These are phyloP conservation scores for Neophaeococcomyces aloes DNA, from an alignment of 2,329 filamentous ascomycete genomes.

Conservation along the genomic window DNA sequence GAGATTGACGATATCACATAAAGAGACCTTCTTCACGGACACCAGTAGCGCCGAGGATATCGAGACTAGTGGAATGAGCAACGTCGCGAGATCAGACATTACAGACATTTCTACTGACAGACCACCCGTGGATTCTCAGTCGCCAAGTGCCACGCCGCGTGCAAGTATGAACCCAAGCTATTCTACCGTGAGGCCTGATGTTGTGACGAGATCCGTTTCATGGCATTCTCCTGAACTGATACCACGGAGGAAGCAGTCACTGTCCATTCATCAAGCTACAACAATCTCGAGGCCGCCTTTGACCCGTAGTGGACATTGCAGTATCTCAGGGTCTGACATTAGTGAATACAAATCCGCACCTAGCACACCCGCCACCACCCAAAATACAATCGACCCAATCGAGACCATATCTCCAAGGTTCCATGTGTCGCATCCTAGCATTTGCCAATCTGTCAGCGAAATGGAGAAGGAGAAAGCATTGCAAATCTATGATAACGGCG, in stretches of 20 bases:
- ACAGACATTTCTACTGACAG: no score
- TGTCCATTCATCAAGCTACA: not conserved
- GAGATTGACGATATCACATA: constrained; percentile 15
- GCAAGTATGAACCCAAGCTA: not conserved
- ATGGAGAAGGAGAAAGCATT: constrained; percentile 53
- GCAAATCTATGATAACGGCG: constrained; percentile 73
- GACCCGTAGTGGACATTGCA: not conserved
- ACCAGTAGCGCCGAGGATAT: constrained; percentile 29
- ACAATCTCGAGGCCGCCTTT: not conserved
- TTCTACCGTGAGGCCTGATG: constrained; percentile 2
- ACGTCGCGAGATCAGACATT: not conserved
- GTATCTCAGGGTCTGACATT: constrained; percentile 24
- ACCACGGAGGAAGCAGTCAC: not conserved
- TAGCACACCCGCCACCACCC: constrained; percentile 31
- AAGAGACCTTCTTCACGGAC: constrained; percentile 26
- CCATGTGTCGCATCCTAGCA: constrained; percentile 9
- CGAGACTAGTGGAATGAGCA: not conserved
- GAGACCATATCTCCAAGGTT: not conserved
- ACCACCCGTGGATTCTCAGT: no score
- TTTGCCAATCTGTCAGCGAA: not conserved
- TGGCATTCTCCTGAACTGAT: constrained; percentile 6
- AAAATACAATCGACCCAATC: constrained; percentile 21
- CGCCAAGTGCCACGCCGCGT: not conserved
- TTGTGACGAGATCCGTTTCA: constrained; percentile 6
- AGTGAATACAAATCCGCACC: constrained; percentile 37